Percentiles rank a stretch among this genome's conserved stretches.
Conservation (phyloP, 345 rosid genomes). For the Chamaenerion angustifolium region DNA sequence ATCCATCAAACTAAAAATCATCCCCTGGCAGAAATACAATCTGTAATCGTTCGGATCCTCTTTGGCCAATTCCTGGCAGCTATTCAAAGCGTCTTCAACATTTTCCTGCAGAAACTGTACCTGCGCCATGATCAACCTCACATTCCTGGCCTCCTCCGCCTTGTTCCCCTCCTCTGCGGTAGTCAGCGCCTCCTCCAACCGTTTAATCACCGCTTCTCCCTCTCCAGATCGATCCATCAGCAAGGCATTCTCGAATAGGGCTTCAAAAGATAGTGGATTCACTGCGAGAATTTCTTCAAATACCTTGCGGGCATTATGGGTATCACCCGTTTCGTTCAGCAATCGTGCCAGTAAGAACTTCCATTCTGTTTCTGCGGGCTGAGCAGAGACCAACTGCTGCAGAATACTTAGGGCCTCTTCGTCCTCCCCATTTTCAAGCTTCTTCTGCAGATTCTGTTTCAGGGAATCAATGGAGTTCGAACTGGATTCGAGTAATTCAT, state of each 20-base stretch:
- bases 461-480: slow-evolving; percentile 40
- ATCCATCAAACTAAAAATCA: slow-evolving; percentile 70
- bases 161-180: slow-evolving; percentile 45
- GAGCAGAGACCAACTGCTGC: slow-evolving; percentile 31
- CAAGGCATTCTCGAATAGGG: slow-evolving; percentile 77
- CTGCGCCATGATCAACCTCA: slow-evolving; percentile 79
- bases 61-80: slow-evolving; percentile 44
- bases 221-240: slow-evolving; percentile 71
- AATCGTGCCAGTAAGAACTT: slow-evolving; percentile 65
- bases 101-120: slow-evolving; percentile 70
- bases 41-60: slow-evolving; percentile 76
- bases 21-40: slow-evolving; percentile 70
- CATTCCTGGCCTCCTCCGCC: slow-evolving; percentile 64
- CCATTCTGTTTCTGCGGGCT: slow-evolving; percentile 58
- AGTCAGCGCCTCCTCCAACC: slow-evolving; percentile 60
- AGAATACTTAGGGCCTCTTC: slow-evolving; percentile 45
- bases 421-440: slow-evolving; percentile 64
- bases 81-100: slow-evolving; percentile 67
- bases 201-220: slow-evolving; percentile 49
- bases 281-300: slow-evolving; percentile 67
- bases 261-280: slow-evolving; percentile 79
- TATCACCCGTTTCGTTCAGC: slow-evolving; percentile 39
- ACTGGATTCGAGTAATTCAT: slow-evolving; percentile 34
- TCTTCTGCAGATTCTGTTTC: slow-evolving; percentile 44
- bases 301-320: slow-evolving; percentile 48